Conservation (phyloP, 148 eudicot species). For the Silene uniflora region DNA sequence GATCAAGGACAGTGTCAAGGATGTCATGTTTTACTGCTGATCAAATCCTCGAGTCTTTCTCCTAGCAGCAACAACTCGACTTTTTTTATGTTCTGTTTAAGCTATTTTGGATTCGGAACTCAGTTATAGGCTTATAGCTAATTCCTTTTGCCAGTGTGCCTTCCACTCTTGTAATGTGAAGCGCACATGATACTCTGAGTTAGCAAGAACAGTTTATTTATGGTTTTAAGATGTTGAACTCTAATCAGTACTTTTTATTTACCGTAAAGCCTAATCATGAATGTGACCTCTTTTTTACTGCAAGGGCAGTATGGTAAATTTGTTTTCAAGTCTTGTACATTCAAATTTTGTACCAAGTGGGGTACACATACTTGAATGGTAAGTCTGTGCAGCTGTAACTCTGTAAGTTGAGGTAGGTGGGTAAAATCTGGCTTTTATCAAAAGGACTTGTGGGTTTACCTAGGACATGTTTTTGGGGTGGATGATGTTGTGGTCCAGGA, state of each 20-base stretch:
- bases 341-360: too few relatives aligned
- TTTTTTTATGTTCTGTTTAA: too few relatives aligned
- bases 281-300: neutral
- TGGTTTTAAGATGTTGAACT: neutral
- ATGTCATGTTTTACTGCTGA: conserved; percentile 77
- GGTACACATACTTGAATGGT: neutral
- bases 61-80: neutral
- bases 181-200: neutral
- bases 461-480: too few relatives aligned
- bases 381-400: neutral
- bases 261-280: too few relatives aligned
- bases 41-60: neutral
- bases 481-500: too few relatives aligned
- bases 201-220: too few relatives aligned
- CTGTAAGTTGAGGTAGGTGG: neutral
- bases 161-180: neutral
- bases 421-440: too few relatives aligned
- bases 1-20: conserved; percentile 49
- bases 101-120: neutral
- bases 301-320: neutral
- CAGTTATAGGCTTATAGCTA: neutral
- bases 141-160: neutral
- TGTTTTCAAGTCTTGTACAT: too few relatives aligned
- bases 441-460: too few relatives aligned
- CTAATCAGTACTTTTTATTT: too few relatives aligned